Evolutionary conservation across 192 early-diverging fungal genomes (phyloP).

Genomic region (Coemansia biformis): DNA sequence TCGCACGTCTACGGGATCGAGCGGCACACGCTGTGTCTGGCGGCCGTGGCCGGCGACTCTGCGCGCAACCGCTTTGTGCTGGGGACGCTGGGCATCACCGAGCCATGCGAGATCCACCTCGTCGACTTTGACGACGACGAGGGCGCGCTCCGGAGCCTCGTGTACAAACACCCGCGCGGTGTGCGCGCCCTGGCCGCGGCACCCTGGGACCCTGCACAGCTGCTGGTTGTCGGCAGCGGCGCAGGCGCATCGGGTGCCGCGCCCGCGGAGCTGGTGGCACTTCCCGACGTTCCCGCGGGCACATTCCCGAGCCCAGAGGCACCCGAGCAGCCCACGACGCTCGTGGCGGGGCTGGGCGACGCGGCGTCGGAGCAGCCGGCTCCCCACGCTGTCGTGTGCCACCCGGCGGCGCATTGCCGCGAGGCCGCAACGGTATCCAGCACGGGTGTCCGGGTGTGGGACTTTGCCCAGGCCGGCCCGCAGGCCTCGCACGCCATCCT

Average conservation of each 20-base stretch:
- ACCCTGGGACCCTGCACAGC: slow-evolving; percentile 18
- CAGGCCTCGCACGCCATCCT: background rate
- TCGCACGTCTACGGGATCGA: slow-evolving; percentile 49
- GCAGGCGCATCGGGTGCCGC: background rate
- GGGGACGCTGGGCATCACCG: slow-evolving; percentile 36
- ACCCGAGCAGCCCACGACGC: background rate
- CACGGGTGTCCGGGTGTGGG: slow-evolving; percentile 13
- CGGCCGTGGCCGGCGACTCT: slow-evolving; percentile 9
- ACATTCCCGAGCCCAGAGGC: background rate
- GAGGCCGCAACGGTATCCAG: slow-evolving; percentile 14
- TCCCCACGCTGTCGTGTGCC: slow-evolving; percentile 12
- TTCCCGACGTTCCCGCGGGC: slow-evolving; percentile 4
- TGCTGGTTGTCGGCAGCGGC: slow-evolving; percentile 15
- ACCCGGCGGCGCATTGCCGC: slow-evolving; percentile 6
- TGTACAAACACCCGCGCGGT: slow-evolving; percentile 20
- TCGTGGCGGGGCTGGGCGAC: slow-evolving; percentile 3
- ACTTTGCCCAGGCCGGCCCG: slow-evolving; percentile 3
- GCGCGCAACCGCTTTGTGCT: slow-evolving; percentile 26
- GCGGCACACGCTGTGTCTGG: slow-evolving; percentile 39
- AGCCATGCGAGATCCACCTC: slow-evolving; percentile 40
- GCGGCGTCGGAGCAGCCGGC: background rate
- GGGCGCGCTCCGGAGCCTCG: slow-evolving; percentile 9
- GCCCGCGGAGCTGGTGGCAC: slow-evolving; percentile 13
- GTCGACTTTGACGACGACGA: slow-evolving; percentile 37
- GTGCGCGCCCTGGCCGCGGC: slow-evolving; percentile 18